These are phyloP conservation scores for Mycosphaerella sp. DNA, from an alignment of 2,329 filamentous ascomycete genomes.

Conservation along the genomic window DNA sequence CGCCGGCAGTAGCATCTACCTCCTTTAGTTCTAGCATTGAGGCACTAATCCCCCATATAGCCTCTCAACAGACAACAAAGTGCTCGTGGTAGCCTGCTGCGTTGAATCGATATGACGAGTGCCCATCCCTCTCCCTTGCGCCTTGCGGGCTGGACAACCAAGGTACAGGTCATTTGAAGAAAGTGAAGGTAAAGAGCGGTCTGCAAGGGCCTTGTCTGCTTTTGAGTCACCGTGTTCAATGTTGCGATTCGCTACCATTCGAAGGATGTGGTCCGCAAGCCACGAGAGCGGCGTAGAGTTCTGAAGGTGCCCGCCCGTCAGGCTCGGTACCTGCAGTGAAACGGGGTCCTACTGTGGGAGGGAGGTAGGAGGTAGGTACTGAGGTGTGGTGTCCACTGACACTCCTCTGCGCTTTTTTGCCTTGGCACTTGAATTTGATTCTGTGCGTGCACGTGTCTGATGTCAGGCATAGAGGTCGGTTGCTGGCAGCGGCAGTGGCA, in stretches of 20 bases:
- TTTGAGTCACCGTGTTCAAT: not conserved
- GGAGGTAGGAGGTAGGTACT: no score
- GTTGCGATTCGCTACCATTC: not conserved
- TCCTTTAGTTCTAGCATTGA: not conserved
- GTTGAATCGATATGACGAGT: not conserved
- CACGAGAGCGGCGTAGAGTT: not conserved
- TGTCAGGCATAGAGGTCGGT: no score
- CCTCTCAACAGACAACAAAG: not conserved
- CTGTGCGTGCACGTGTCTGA: no score
- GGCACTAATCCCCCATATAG: not conserved
- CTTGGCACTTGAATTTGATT: no score
- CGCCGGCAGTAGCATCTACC: not conserved
- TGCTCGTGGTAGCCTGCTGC: not conserved
- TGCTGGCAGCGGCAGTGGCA: no score
- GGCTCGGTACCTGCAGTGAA: not conserved
- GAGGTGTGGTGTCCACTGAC: no score
- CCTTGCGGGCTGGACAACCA: no score
- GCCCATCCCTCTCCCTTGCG: no score
- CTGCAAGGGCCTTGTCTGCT: not conserved
- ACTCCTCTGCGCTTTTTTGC: no score
- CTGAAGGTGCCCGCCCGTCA: not conserved
- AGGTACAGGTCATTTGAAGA: not conserved
- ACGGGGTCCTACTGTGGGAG: no score
- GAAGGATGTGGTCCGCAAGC: not conserved
- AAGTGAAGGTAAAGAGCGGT: not conserved